phyloP scores from a whole-genome alignment of 257 asterid genomes.

The Anisodus acutangulus region DNA sequence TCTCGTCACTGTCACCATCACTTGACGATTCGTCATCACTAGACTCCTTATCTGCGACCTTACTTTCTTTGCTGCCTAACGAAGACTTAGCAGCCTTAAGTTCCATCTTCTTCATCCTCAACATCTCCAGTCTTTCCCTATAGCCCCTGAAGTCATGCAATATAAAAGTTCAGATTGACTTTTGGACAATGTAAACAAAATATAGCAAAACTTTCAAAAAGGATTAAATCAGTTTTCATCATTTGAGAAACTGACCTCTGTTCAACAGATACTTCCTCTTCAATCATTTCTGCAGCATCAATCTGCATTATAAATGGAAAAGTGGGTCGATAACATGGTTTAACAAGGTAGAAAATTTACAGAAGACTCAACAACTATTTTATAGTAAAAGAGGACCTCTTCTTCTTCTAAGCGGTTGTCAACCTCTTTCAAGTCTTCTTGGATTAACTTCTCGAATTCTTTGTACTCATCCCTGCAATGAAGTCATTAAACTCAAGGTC shows the following conservation, averaged over 20 bases:
- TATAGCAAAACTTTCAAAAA: background rate
- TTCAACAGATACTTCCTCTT: constrained; percentile 85
- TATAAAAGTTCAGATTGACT: constrained; percentile 39
- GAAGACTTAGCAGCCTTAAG: constrained; percentile 65
- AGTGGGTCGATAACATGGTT: constrained; percentile 31
- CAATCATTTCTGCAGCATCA: constrained; percentile 93
- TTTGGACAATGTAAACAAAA: constrained; percentile 48
- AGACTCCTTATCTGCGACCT: constrained; percentile 49
- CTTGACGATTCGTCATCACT: constrained; percentile 73
- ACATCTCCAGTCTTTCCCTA: constrained; percentile 69
- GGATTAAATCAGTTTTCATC: constrained; percentile 22
- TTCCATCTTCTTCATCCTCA: constrained; percentile 73
- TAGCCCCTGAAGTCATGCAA: constrained; percentile 56
- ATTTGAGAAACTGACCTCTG: constrained; percentile 58
- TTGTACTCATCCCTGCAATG: constrained; percentile 83
- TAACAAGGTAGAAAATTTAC: background rate
- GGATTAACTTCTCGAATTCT: constrained; percentile 91
- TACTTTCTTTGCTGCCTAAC: constrained; percentile 42
- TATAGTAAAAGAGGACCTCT: constrained; percentile 60
- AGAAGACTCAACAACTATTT: constrained; percentile 26
- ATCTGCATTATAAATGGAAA: constrained; percentile 51
- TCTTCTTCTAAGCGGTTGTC: constrained; percentile 96
- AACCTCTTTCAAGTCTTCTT: constrained; percentile 73
- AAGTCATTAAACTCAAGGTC: constrained; percentile 24
- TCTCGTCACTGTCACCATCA: constrained; percentile 63